Evolutionary conservation across 2,329 filamentous ascomycete species (phyloP).

Genomic region (Didymosphaeria variabile): DNA sequence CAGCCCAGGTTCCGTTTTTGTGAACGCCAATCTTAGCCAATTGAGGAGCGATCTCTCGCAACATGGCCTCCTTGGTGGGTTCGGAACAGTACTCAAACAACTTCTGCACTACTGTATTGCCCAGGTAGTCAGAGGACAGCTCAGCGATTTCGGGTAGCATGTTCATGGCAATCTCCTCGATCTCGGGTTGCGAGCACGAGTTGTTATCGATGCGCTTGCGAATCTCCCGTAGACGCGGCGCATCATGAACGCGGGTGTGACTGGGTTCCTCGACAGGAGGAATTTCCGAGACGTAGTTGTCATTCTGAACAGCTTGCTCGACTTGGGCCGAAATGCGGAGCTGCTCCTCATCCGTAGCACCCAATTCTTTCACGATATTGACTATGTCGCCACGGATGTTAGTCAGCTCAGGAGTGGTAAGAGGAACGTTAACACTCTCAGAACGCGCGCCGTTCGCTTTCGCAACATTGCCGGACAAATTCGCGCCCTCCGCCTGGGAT

Average conservation of each 20-base stretch:
- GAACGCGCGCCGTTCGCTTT: slow-evolving; percentile 50
- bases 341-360: slow-evolving; percentile 81
- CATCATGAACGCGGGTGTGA: slow-evolving; percentile 89
- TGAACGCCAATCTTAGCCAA: slow-evolving; percentile 96
- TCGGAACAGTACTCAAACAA: slow-evolving; percentile 97
- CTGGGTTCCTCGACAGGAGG: slow-evolving; percentile 88
- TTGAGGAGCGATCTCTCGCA: slow-evolving; percentile 85
- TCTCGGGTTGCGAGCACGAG: slow-evolving; percentile 82
- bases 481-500: slow-evolving; percentile 52
- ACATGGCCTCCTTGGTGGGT: slow-evolving; percentile 88
- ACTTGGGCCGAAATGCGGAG: slow-evolving; percentile 76
- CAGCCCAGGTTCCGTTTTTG: slow-evolving; percentile 99
- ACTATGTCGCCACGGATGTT: slow-evolving; percentile 86
- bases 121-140: slow-evolving; percentile 92
- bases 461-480: slow-evolving; percentile 46
- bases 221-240: slow-evolving; percentile 92
- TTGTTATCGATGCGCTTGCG: slow-evolving; percentile 98
- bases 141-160: slow-evolving; percentile 98
- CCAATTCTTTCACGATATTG: slow-evolving; percentile 87
- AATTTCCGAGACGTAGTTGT: slow-evolving; percentile 80
- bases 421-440: slow-evolving; percentile 60
- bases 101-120: slow-evolving; percentile 99
- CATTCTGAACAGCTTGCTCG: slow-evolving; percentile 78
- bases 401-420: slow-evolving; percentile 74
- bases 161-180: slow-evolving; percentile 88